A percentile compares a stretch with the other conserved stretches of the same genome.
Evolutionary conservation across 768 basidiomycete genomes (phyloP).

Genomic region (Panus rudis): DNA sequence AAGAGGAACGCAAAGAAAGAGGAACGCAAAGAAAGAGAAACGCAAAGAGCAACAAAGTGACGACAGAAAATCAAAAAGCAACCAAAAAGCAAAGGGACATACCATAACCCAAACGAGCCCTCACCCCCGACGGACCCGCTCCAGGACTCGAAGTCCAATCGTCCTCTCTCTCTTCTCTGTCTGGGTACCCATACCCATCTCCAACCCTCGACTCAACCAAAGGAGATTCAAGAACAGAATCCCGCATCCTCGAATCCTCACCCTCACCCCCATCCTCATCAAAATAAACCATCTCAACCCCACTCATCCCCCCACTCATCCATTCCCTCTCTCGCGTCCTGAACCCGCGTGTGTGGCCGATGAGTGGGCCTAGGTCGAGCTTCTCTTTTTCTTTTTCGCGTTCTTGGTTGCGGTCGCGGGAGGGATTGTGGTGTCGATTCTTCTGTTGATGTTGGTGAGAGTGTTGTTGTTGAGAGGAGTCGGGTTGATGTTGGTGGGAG

Average conservation of each 20-base stretch:
- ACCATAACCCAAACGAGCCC: too few species aligned
- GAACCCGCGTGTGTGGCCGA: slow-evolving; percentile 56
- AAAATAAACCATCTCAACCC: slow-evolving; percentile 60
- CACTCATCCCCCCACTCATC: slow-evolving; percentile 54
- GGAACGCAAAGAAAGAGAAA: too few species aligned
- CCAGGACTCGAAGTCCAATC: too few species aligned
- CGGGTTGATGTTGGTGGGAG: slow-evolving; percentile 18
- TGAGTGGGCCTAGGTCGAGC: slow-evolving; percentile 55
- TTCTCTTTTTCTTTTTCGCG: slow-evolving; percentile 7
- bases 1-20: too few species aligned
- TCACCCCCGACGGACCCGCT: slow-evolving; percentile 12
- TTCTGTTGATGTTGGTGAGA: slow-evolving; percentile 17
- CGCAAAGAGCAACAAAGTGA: too few species aligned
- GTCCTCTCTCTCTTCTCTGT: too few species aligned
- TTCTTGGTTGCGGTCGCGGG: slow-evolving; percentile 2
- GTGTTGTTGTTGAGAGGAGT: slow-evolving; percentile 21
- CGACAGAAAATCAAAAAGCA: too few species aligned
- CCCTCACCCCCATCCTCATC: slow-evolving; percentile 2
- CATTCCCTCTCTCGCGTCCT: slow-evolving; percentile 50
- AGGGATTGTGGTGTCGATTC: neutral
- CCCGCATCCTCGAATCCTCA: neutral
- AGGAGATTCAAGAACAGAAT: neutral
- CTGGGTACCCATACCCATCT: too few species aligned
- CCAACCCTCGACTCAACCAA: neutral
- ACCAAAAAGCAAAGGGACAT: too few species aligned